These are phyloP conservation scores for Zostera marina DNA, from an alignment of 116 monocot species.

Conservation along the genomic window DNA sequence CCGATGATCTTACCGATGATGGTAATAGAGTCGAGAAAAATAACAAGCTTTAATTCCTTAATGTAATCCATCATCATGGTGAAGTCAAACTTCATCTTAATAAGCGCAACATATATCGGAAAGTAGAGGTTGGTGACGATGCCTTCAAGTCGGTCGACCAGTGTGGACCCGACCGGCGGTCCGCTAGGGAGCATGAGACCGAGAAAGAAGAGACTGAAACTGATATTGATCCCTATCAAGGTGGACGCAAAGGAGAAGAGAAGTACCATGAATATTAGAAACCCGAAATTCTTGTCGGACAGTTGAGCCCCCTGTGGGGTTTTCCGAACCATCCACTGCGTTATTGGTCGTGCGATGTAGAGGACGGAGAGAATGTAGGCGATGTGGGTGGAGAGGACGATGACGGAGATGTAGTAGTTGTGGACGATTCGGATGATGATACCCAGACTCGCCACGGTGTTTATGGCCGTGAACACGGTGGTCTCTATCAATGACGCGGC, in stretches of 20 bases:
- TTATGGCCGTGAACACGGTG: slow-evolving; percentile 22
- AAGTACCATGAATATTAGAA: slow-evolving; percentile 3
- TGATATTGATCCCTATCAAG: background rate
- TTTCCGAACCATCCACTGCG: slow-evolving; percentile 3
- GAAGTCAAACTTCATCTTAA: slow-evolving; percentile 15
- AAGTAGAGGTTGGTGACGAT: slow-evolving; percentile 19
- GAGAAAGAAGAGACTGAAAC: slow-evolving; percentile 4
- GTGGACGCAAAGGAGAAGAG: background rate
- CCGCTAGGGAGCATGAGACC: slow-evolving; percentile 9
- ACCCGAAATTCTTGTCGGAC: slow-evolving; percentile 5
- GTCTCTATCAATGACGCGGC: slow-evolving; percentile 11
- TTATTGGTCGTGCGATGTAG: slow-evolving; percentile 7
- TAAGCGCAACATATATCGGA: slow-evolving; percentile 27
- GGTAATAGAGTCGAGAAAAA: slow-evolving; percentile 2
- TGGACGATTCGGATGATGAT: background rate
- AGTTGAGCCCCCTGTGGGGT: slow-evolving; percentile 9
- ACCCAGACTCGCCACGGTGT: background rate
- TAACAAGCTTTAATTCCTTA: slow-evolving; percentile 1
- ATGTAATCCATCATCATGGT: background rate
- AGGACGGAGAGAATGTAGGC: background rate
- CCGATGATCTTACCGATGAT: slow-evolving; percentile 21
- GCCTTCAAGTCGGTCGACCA: slow-evolving; percentile 32
- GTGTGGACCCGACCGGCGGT: slow-evolving; percentile 5
- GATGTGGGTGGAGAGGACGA: background rate
- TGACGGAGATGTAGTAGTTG: background rate